Base-by-base conservation (phyloP, 352 stramenopile species). In the Pythium myriotylum region DNA sequence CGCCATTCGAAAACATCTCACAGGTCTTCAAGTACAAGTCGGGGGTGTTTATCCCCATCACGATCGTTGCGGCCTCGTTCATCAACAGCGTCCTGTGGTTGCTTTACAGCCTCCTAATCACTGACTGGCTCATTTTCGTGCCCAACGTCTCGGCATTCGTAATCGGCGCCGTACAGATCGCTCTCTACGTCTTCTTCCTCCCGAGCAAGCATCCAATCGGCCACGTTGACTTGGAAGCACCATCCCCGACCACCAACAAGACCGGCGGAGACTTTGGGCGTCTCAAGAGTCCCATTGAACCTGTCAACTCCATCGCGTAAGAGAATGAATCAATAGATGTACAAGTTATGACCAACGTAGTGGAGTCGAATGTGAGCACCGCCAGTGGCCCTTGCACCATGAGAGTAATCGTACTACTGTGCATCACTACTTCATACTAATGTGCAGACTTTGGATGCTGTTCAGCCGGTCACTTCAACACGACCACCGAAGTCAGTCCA, bases 41-140 rank as follows among this genome's bases (percentile, higher is more conserved):
- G 20, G 74, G 72, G 16, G 54, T 70, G 0, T 75, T 77, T 23
- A 70, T 88, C 23, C 72, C 79, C 39, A 79, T 88, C 27, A 59
- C 70, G 14, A 77, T 86, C 63, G 70, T 86, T 24, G 46, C 81
- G 40, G 71, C 68, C 0, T 70, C 62, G 14, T 57, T 65, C 0
- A 55, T 72, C 24, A 88, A 84, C 67, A 80, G 77, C 52, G 57
- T 54, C 9, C 39, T 81, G 17, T 87, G 78, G 78, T 56, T 85
- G 35, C 54, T 72, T 24, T 84, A 87, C 55, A 70, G 72, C 2
- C 52, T 69, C 2, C 43, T 85, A 16, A 62, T 76, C 35, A 64
- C 51, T 40, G 76, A 82, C 65, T 83, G 69, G 74, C 70, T 86
- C 67, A 76, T 85, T 58, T 71, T 87, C 46, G 66, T 75, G 42